Percentiles rank a stretch among this genome's conserved stretches.
These are phyloP conservation scores for Moniliella sp. DNA, from an alignment of 1,284 basidiomycete species.

Conservation along the genomic window DNA sequence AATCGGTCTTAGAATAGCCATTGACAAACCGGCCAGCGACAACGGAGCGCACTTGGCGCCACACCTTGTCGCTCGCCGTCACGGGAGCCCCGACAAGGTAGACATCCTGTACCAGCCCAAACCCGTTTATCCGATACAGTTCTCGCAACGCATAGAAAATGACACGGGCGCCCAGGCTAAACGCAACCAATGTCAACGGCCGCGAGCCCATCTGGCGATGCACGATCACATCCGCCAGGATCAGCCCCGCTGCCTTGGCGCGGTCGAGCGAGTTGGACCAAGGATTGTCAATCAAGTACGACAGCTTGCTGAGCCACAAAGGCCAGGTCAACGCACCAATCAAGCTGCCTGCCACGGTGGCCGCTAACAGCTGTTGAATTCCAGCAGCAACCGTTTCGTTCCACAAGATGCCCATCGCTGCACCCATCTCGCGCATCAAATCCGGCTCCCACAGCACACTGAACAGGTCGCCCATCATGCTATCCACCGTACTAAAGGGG, in stretches of 20 bases:
- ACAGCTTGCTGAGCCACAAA: slow-evolving; percentile 30
- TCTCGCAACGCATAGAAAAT: slow-evolving; percentile 30
- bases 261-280: slow-evolving; percentile 32
- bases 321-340: slow-evolving; percentile 28
- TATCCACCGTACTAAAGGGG: slow-evolving; percentile 30
- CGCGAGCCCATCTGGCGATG: slow-evolving; percentile 30
- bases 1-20: slow-evolving; percentile 23
- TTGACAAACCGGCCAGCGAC: slow-evolving; percentile 31
- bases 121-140: slow-evolving; percentile 21
- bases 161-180: slow-evolving; percentile 27
- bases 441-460: slow-evolving; percentile 32
- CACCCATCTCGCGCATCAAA: slow-evolving; percentile 34
- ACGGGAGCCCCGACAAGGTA: slow-evolving; percentile 31
- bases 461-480: slow-evolving; percentile 31
- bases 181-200: slow-evolving; percentile 29
- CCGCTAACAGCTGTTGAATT: slow-evolving; percentile 26
- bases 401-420: slow-evolving; percentile 29
- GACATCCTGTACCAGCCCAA: slow-evolving; percentile 30
- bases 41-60: slow-evolving; percentile 21
- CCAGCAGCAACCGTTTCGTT: slow-evolving; percentile 32
- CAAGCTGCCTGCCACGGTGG: slow-evolving; percentile 29
- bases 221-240: slow-evolving; percentile 24
- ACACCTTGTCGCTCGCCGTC: slow-evolving; percentile 21
- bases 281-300: slow-evolving; percentile 31
- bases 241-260: slow-evolving; percentile 24